These are phyloP conservation scores for Mallotus japonicus DNA, from an alignment of 441 rosid genomes.

Conservation along the genomic window DNA sequence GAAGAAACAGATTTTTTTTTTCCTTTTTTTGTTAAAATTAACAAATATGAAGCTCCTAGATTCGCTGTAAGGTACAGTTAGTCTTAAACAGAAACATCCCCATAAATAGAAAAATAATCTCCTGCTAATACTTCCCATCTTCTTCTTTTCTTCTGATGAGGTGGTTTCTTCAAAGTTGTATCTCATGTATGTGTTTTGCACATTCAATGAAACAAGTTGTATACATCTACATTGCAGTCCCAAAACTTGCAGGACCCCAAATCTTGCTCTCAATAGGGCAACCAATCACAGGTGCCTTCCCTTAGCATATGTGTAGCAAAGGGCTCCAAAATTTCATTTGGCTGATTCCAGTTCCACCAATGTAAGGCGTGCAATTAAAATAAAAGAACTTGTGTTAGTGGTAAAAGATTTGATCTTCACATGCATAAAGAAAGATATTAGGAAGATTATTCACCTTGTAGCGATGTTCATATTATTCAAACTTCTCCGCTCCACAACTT, in stretches of 20 bases:
- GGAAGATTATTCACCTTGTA: slow-evolving; percentile 6
- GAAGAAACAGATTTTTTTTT: background rate
- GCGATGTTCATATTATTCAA: slow-evolving; percentile 28
- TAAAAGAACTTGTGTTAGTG: background rate
- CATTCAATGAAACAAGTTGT: background rate
- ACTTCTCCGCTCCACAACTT: slow-evolving; percentile 53
- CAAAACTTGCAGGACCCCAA: background rate
- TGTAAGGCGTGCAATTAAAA: background rate
- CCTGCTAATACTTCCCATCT: background rate
- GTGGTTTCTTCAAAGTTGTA: background rate
- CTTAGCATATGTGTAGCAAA: background rate
- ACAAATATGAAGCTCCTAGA: background rate
- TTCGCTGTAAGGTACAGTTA: background rate
- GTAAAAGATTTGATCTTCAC: background rate
- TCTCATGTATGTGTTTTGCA: slow-evolving; percentile 1
- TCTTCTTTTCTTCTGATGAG: background rate
- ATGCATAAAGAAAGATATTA: background rate
- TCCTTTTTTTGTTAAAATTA: too few relatives aligned
- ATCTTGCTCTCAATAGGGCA: background rate
- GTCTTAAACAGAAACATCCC: background rate
- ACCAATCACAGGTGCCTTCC: background rate
- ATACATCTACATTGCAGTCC: background rate
- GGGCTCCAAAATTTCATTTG: slow-evolving; percentile 9
- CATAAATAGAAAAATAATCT: background rate
- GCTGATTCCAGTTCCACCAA: background rate